phyloP scores from a whole-genome alignment of 2,329 filamentous ascomycete species.

The Ophiostoma montium region DNA sequence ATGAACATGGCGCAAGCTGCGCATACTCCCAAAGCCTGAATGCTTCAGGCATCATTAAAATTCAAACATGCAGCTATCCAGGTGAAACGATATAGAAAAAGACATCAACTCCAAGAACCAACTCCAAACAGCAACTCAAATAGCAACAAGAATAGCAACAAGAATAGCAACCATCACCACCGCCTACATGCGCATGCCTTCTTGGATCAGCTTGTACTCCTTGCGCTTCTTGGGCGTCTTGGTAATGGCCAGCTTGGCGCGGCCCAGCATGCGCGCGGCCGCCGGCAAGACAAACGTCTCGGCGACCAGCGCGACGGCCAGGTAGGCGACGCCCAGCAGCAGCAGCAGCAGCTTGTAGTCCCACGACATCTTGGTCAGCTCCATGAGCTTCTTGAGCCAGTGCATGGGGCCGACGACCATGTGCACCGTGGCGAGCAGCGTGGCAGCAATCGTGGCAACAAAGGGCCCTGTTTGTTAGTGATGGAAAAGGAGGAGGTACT shows the following conservation, averaged over 20 bases:
- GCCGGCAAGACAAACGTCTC: conserved; percentile 59
- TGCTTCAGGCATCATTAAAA: neutral
- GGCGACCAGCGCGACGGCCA: conserved; percentile 53
- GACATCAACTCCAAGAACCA: neutral
- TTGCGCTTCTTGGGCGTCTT: conserved; percentile 63
- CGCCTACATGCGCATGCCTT: conserved; percentile 40
- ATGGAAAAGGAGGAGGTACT: no score
- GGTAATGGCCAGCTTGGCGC: conserved; percentile 41
- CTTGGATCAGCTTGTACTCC: conserved; percentile 69
- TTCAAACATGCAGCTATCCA: neutral
- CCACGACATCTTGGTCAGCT: conserved; percentile 63
- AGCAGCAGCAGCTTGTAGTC: conserved; percentile 64
- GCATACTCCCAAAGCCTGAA: neutral
- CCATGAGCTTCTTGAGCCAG: conserved; percentile 63
- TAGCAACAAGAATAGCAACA: neutral
- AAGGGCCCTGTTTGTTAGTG: conserved; percentile 54
- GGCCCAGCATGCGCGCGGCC: conserved; percentile 54
- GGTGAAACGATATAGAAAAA: neutral
- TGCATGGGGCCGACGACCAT: conserved; percentile 65
- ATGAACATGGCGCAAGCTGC: neutral
- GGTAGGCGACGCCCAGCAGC: conserved; percentile 52
- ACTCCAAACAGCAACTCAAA: neutral
- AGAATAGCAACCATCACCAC: neutral
- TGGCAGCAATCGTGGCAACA: conserved; percentile 56
- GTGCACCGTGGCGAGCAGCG: conserved; percentile 56